Evolutionary conservation across 352 stramenopile genomes (phyloP).

Genomic region (Pelagophyceae sp.): DNA sequence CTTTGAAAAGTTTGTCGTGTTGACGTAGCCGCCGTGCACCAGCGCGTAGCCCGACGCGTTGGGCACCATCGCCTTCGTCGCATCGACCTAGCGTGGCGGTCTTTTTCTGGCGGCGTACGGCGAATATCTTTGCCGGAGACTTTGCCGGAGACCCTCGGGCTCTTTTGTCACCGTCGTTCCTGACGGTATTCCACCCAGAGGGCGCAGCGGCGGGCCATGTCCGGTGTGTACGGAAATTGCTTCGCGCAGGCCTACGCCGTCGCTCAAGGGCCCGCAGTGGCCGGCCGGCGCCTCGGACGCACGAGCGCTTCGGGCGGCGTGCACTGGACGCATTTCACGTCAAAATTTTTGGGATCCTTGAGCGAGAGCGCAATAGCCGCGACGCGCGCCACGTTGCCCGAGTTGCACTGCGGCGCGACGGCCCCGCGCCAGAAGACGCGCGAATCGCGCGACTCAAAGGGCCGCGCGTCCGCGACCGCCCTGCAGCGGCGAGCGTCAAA

Average conservation of each 20-base stretch:
- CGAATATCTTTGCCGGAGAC: no score
- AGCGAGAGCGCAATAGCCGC: not conserved
- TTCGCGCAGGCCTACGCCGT: not conserved
- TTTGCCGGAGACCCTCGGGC: no score
- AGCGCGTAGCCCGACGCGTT: not conserved
- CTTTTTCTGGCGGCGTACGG: no score
- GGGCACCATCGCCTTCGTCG: not conserved
- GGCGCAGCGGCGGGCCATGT: no score
- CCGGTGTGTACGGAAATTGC: no score
- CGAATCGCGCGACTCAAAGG: not conserved
- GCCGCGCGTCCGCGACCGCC: not conserved
- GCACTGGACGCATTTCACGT: not conserved
- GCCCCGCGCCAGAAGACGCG: slow-evolving; percentile 11
- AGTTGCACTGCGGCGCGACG: not conserved
- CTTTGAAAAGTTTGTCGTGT: not conserved
- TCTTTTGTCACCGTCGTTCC: no score
- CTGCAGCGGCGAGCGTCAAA: no score
- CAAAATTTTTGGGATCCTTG: not conserved
- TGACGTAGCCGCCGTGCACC: not conserved
- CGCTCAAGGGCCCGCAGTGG: not conserved
- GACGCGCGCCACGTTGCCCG: slow-evolving; percentile 16
- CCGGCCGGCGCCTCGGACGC: not conserved
- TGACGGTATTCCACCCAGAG: not conserved
- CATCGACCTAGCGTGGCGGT: no score
- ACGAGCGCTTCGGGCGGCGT: not conserved